Evolutionary conservation across 2,329 filamentous ascomycete species (phyloP), one percentile per base, ranked within the genome.

Genomic region (Blastomyces emzantsi): DNA sequence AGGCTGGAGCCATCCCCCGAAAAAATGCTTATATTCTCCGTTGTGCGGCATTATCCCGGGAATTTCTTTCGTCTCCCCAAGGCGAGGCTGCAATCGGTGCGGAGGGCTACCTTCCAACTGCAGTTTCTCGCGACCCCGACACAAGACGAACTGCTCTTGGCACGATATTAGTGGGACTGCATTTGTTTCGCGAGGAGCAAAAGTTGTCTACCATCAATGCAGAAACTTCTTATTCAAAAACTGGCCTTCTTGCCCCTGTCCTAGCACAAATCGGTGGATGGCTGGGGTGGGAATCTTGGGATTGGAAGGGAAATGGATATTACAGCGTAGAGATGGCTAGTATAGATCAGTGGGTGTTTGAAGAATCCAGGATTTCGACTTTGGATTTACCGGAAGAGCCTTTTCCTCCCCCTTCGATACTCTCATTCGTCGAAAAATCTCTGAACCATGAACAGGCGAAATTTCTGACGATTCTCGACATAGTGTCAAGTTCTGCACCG

Each of bases 181-280:
- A 99, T 76, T 80, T 97, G 2, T 79, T 96, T n/a, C 83, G 89
- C 0, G 93, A 99, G 73, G 94, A 99, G 73, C 83, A 89, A 66
- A 97, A 96, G 72, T 82, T 99, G 1, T 85, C 90, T 65, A 83
- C 87, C 3, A 77, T 80, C 62, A 79, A 80, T 55, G 76, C 77
- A n/a, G 80, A 83, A 66, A 73, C 76, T n/a, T 75, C 79, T 13
- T 75, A 72, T 58, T 74, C 74, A 25, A 76, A 80, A 52, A 69
- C 76, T 28, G 76, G 79, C 17, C 79, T 82, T 52, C 76, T 97
- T 28, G 84, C 85, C n/a, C 86, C 89, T 19, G 75, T 97, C 1
- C 78, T 97, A 54, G 87, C 88, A 56, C 93, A 97, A 72, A 81
- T 99, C 63, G 85, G 88, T 0, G 80, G 83, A 62, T 97, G 93